These are phyloP conservation scores for Berkeleyomyces basicola DNA, from an alignment of 2,329 filamentous ascomycete species.

Conservation along the genomic window DNA sequence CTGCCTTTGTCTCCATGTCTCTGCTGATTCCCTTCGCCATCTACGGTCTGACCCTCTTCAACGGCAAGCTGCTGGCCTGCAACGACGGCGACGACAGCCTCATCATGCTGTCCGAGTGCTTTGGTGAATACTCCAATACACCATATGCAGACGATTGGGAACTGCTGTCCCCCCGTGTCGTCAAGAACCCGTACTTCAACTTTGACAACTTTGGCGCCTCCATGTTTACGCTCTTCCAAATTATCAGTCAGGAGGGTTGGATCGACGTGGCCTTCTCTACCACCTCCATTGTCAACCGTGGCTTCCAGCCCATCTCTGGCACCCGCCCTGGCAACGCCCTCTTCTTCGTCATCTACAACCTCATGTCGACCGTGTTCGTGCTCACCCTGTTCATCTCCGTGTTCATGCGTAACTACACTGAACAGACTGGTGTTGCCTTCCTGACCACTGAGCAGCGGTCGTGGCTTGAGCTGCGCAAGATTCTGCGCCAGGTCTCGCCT, in stretches of 20 bases:
- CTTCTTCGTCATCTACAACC: slow-evolving; percentile 93
- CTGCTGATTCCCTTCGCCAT: slow-evolving; percentile 93
- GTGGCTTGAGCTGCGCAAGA: slow-evolving; percentile 87
- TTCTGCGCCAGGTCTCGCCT: slow-evolving; percentile 81
- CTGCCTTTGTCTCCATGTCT: slow-evolving; percentile 85
- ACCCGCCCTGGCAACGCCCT: slow-evolving; percentile 69
- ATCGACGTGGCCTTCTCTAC: slow-evolving; percentile 76
- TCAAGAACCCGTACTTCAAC: slow-evolving; percentile 67
- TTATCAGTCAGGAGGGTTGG: slow-evolving; percentile 98
- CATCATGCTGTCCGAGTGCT: slow-evolving; percentile 52
- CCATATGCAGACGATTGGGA: slow-evolving; percentile 64
- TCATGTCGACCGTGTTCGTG: slow-evolving; percentile 90
- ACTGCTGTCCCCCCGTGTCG: slow-evolving; percentile 66
- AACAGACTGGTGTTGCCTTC: slow-evolving; percentile 93
- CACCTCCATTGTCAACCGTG: slow-evolving; percentile 63
- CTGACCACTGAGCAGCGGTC: slow-evolving; percentile 90
- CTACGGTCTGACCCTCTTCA: slow-evolving; percentile 86
- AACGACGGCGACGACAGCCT: slow-evolving; percentile 42
- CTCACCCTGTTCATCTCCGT: slow-evolving; percentile 96
- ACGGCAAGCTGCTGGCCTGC: slow-evolving; percentile 61
- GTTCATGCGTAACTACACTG: slow-evolving; percentile 99
- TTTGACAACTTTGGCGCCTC: slow-evolving; percentile 93
- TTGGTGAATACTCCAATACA: slow-evolving; percentile 61
- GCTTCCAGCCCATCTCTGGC: slow-evolving; percentile 53
- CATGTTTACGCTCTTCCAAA: slow-evolving; percentile 93